These are phyloP conservation scores for Botrytis sinoallii DNA, from an alignment of 2,329 filamentous ascomycete species.

Conservation along the genomic window DNA sequence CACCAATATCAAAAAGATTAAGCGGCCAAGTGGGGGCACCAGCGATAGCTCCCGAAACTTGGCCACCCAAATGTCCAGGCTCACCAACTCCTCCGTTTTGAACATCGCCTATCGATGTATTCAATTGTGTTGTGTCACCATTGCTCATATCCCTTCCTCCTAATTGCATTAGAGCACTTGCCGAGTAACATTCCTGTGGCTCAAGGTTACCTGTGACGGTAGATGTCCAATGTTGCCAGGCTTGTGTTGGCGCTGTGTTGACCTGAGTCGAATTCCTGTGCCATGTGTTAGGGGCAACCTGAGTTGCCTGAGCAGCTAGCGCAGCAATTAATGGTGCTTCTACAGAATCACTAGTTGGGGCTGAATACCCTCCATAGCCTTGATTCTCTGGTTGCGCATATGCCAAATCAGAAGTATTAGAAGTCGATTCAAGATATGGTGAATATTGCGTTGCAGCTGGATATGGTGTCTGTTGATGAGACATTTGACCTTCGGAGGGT, in stretches of 20 bases:
- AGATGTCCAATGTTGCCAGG: conserved; percentile 38
- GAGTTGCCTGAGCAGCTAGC: conserved; percentile 31
- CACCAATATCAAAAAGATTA: conserved; percentile 31
- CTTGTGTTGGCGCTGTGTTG: conserved; percentile 28
- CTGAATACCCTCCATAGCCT: not conserved
- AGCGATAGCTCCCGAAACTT: conserved; percentile 7
- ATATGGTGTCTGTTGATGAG: conserved; percentile 35
- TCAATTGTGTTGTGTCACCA: conserved; percentile 18
- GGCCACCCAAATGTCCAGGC: conserved; percentile 10
- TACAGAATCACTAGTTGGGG: conserved; percentile 21
- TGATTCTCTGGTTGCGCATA: conserved; percentile 30
- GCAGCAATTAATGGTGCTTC: conserved; percentile 33
- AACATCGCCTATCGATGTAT: conserved; percentile 4
- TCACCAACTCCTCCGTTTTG: conserved; percentile 4
- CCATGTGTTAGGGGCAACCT: conserved; percentile 38
- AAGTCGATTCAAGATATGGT: conserved; percentile 29
- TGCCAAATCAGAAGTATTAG: conserved; percentile 22
- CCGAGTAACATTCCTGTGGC: conserved; percentile 36
- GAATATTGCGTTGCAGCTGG: conserved; percentile 36
- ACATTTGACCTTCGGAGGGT: conserved; percentile 25
- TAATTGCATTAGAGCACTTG: conserved; percentile 37
- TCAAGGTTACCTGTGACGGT: conserved; percentile 35
- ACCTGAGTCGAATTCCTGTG: conserved; percentile 20
- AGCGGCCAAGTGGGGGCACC: conserved; percentile 27
- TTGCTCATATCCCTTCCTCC: conserved; percentile 28